A percentile compares a stretch with the other conserved stretches of the same genome.
These are phyloP conservation scores for Striga hermonthica DNA, from an alignment of 305 asterid genomes.

Conservation along the genomic window DNA sequence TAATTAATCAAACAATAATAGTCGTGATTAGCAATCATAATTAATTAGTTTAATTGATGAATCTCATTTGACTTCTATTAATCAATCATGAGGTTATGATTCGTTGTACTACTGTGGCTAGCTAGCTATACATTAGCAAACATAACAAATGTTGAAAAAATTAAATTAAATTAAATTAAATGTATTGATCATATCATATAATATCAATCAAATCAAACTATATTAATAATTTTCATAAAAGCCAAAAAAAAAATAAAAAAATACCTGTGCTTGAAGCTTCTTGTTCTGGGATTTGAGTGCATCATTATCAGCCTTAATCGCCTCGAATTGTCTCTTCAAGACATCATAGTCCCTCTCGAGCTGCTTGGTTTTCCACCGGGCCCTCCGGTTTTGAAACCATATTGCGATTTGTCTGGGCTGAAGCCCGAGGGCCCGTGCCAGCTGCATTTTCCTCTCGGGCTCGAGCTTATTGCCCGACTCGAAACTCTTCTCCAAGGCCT, in stretches of 20 bases:
- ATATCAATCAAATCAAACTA: background rate
- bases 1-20: no score
- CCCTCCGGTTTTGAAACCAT: constrained; percentile 57
- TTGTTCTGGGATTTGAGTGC: constrained; percentile 45
- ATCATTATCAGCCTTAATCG: constrained; percentile 43
- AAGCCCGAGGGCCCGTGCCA: constrained; percentile 51
- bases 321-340: constrained; percentile 42
- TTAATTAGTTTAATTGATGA: no score
- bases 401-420: constrained; percentile 50
- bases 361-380: constrained; percentile 52
- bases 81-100: no score
- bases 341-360: constrained; percentile 48
- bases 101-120: no score
- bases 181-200: no score
- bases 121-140: no score
- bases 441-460: constrained; percentile 49
- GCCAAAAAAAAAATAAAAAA: no score
- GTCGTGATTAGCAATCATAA: no score
- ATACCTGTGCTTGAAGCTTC: constrained; percentile 45
- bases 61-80: no score
- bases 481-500: constrained; percentile 51
- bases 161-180: no score
- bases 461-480: constrained; percentile 46
- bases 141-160: no score
- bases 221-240: background rate